Percentiles rank a stretch among this genome's conserved stretches.
phyloP scores from a whole-genome alignment of 306 rosid genomes.

The Elaeagnus macrophylla region DNA sequence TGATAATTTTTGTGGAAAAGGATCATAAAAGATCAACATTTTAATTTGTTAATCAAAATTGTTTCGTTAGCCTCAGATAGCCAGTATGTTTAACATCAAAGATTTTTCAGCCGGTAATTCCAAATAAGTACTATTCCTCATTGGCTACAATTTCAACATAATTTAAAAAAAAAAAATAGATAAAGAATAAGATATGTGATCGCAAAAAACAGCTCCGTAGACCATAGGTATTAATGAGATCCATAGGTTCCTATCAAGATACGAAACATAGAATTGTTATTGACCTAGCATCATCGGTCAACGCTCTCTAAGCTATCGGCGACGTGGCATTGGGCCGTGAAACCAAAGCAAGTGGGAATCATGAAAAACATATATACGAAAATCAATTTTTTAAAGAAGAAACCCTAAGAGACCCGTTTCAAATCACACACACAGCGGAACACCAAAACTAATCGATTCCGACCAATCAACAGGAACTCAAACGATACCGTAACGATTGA shows the following conservation, averaged over 20 bases:
- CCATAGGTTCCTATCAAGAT: conserved; percentile 70
- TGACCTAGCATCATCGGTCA: conserved; percentile 73
- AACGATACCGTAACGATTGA: conserved; percentile 11
- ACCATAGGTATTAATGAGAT: conserved; percentile 15
- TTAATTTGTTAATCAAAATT: too few relatives aligned
- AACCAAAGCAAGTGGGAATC: too few relatives aligned
- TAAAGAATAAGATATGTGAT: conserved; percentile 32
- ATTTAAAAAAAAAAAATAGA: not conserved
- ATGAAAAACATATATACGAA: too few relatives aligned
- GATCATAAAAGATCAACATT: too few relatives aligned
- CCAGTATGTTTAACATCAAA: conserved; percentile 52
- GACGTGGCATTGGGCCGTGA: conserved; percentile 80
- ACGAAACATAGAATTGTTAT: conserved; percentile 37
- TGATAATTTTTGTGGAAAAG: too few relatives aligned
- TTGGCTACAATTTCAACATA: conserved; percentile 21
- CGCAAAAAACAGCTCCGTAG: conserved; percentile 75
- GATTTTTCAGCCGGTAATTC: conserved; percentile 67
- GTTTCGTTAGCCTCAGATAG: conserved; percentile 47
- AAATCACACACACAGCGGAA: conserved; percentile 55
- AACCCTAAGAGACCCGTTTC: conserved; percentile 75
- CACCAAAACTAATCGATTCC: conserved; percentile 14
- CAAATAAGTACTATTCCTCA: conserved; percentile 46
- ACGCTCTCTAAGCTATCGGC: conserved; percentile 40
- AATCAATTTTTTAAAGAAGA: too few relatives aligned
- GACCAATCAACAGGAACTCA: conserved; percentile 12